Evolutionary conservation across 192 early-diverging fungal species (phyloP).

Genomic region (Martensiomyces pterosporus): DNA sequence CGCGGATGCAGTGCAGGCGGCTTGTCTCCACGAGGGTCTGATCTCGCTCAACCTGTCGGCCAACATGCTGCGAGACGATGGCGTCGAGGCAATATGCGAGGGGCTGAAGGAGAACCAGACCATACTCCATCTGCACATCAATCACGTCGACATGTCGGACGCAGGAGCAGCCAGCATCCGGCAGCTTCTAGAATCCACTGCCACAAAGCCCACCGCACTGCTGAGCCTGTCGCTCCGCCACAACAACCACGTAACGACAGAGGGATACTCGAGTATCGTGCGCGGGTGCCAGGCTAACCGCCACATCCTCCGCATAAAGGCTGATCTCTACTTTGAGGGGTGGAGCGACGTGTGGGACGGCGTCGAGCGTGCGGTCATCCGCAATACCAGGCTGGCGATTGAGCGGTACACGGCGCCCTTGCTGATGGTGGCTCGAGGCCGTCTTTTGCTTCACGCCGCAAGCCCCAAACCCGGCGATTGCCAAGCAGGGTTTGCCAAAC

Average conservation of each 20-base stretch:
- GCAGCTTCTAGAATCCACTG: slow-evolving; percentile 7
- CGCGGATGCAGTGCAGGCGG: neutral
- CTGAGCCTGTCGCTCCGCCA: slow-evolving; percentile 25
- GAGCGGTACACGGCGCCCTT: slow-evolving; percentile 28
- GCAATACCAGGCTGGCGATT: slow-evolving; percentile 22
- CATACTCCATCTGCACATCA: slow-evolving; percentile 12
- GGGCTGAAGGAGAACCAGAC: slow-evolving; percentile 12
- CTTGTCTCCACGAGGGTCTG: slow-evolving; percentile 4
- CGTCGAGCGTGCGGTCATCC: slow-evolving; percentile 10
- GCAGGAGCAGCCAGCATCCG: slow-evolving; percentile 3
- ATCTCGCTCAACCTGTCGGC: slow-evolving; percentile 16
- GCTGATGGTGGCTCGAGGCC: slow-evolving; percentile 31
- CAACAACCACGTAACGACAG: slow-evolving; percentile 11
- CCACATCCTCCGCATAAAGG: slow-evolving; percentile 18
- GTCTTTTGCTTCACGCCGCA: slow-evolving; percentile 9
- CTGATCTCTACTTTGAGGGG: slow-evolving; percentile 24
- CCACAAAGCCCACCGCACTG: slow-evolving; percentile 8
- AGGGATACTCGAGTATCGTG: slow-evolving; percentile 8
- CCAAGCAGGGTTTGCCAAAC: neutral
- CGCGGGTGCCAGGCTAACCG: slow-evolving; percentile 5
- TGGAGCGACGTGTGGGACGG: slow-evolving; percentile 23
- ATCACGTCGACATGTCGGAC: slow-evolving; percentile 21
- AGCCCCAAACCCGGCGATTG: neutral
- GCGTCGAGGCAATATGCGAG: slow-evolving; percentile 14
- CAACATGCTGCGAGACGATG: slow-evolving; percentile 27